phyloP scores from a whole-genome alignment of 495 filamentous ascomycete species.

The Podospora conica region DNA sequence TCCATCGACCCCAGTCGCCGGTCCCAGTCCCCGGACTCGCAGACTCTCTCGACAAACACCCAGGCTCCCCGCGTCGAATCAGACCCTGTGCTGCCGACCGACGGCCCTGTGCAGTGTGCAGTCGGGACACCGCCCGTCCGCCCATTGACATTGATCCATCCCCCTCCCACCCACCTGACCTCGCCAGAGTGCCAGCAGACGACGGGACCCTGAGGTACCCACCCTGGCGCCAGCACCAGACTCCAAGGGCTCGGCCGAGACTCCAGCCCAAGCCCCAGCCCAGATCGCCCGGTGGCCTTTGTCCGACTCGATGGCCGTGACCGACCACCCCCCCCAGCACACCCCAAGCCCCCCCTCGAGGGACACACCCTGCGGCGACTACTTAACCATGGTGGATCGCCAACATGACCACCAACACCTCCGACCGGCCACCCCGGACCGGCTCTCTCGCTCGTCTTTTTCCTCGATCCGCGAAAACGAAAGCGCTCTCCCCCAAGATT shows the following conservation, averaged over 20 bases:
- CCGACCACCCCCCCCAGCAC: constrained; percentile 16
- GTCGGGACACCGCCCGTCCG: not conserved
- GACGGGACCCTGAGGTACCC: not conserved
- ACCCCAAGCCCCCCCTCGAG: constrained; percentile 12
- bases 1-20: not conserved
- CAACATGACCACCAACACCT: constrained; percentile 8
- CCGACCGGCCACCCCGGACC: constrained; percentile 29
- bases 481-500: constrained; percentile 59
- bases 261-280: constrained; percentile 14
- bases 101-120: not conserved
- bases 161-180: not conserved
- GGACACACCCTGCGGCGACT: constrained; percentile 20
- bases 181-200: not conserved
- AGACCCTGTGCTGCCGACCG: not conserved
- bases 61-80: too few relatives aligned
- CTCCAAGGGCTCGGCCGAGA: constrained; percentile 11
- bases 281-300: constrained; percentile 8
- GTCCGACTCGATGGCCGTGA: constrained; percentile 21
- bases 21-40: too few relatives aligned
- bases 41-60: too few relatives aligned
- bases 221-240: constrained; percentile 21
- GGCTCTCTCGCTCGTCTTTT: constrained; percentile 46
- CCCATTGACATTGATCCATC: not conserved
- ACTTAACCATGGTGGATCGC: constrained; percentile 27
- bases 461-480: constrained; percentile 52